Evolutionary conservation across 2,329 filamentous ascomycete genomes (phyloP).

Genomic region (Drechslerella coelobrocha): DNA sequence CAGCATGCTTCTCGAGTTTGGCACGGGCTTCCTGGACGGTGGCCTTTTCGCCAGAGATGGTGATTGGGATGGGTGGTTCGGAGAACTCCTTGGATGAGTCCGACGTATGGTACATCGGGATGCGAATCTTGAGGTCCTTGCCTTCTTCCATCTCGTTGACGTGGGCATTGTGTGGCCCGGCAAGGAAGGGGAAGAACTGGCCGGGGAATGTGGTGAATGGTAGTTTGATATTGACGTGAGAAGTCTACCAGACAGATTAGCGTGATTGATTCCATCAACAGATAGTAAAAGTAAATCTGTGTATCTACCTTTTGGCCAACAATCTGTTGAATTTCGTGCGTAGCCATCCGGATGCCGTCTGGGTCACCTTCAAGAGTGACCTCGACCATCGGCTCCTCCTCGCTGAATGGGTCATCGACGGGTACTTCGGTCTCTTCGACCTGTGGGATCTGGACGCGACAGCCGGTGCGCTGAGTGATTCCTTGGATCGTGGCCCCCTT

Average conservation of each 20-base stretch:
- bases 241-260: slow-evolving; percentile 27
- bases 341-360: slow-evolving; percentile 81
- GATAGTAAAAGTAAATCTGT: background rate
- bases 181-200: slow-evolving; percentile 95
- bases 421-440: slow-evolving; percentile 67
- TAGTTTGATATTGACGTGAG: slow-evolving; percentile 75
- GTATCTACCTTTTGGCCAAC: slow-evolving; percentile 76
- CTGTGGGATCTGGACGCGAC: slow-evolving; percentile 87
- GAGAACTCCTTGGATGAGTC: slow-evolving; percentile 52
- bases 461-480: slow-evolving; percentile 86
- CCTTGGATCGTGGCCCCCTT: slow-evolving; percentile 88
- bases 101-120: slow-evolving; percentile 64
- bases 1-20: slow-evolving; percentile 78
- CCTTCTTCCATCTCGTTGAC: slow-evolving; percentile 73
- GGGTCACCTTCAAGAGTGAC: slow-evolving; percentile 91
- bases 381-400: slow-evolving; percentile 81
- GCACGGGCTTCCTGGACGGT: slow-evolving; percentile 80
- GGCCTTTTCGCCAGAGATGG: slow-evolving; percentile 81
- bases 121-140: slow-evolving; percentile 78
- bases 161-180: slow-evolving; percentile 74
- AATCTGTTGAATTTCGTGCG: slow-evolving; percentile 83
- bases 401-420: slow-evolving; percentile 66
- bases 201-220: slow-evolving; percentile 74
- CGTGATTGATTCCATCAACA: background rate
- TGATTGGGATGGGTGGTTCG: slow-evolving; percentile 63